These are phyloP conservation scores for Neonectria punicea DNA, from an alignment of 2,329 filamentous ascomycete species.

Conservation along the genomic window DNA sequence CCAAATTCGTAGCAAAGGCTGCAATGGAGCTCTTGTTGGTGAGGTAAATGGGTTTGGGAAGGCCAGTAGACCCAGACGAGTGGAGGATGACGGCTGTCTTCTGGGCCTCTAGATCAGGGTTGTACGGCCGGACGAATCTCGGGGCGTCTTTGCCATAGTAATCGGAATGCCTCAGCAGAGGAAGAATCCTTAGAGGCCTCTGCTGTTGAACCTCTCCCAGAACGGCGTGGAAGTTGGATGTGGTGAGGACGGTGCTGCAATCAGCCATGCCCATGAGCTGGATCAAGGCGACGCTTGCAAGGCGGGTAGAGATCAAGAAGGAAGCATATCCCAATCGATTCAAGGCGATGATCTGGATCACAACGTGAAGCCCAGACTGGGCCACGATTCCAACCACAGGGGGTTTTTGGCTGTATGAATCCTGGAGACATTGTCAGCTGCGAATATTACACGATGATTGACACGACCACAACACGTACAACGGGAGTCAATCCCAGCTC, in stretches of 20 bases:
- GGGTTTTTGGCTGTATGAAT: constrained; percentile 22
- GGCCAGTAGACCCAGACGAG: constrained; percentile 64
- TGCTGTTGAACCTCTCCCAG: constrained; percentile 28
- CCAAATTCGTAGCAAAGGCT: constrained; percentile 54
- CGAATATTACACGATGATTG: too few species aligned
- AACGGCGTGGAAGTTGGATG: constrained; percentile 30
- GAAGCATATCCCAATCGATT: constrained; percentile 35
- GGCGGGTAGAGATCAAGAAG: constrained; percentile 37
- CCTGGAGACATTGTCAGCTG: constrained; percentile 17
- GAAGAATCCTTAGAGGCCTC: constrained; percentile 24
- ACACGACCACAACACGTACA: constrained; percentile 9
- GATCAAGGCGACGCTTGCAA: constrained; percentile 32
- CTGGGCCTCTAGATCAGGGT: constrained; percentile 26
- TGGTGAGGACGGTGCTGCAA: constrained; percentile 31
- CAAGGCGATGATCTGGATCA: constrained; percentile 37
- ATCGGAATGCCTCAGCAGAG: constrained; percentile 22
- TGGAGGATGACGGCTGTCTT: constrained; percentile 44
- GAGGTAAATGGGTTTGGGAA: constrained; percentile 72
- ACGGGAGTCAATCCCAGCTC: constrained; percentile 29
- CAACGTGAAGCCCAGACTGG: constrained; percentile 31
- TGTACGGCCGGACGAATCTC: constrained; percentile 28
- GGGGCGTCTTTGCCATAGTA: constrained; percentile 24
- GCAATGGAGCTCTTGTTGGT: constrained; percentile 62
- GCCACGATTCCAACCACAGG: constrained; percentile 37
- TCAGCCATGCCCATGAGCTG: constrained; percentile 26